These are phyloP conservation scores for Marasmius fiardii DNA, from an alignment of 1,284 basidiomycete species.

Conservation along the genomic window DNA sequence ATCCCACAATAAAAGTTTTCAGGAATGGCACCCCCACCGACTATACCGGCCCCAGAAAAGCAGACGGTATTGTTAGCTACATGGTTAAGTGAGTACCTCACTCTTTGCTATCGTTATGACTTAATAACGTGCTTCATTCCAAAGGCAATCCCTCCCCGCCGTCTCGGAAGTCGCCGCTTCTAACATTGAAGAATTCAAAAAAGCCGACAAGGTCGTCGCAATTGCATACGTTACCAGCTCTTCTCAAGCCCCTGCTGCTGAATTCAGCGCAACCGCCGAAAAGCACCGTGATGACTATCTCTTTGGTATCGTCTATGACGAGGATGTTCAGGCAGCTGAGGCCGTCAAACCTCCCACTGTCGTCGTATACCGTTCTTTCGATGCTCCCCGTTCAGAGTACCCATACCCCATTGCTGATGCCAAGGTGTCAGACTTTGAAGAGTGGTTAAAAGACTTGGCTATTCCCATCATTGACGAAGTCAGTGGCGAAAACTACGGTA, in stretches of 20 bases:
- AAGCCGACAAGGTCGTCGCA: conserved; percentile 88
- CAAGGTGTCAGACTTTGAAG: conserved; percentile 60
- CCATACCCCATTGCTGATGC: conserved; percentile 61
- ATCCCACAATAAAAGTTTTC: conserved; percentile 93
- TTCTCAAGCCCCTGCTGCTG: conserved; percentile 63
- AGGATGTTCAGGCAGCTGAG: conserved; percentile 64
- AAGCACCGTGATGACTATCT: conserved; percentile 90
- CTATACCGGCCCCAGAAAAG: conserved; percentile 89
- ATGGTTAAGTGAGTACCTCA: conserved; percentile 83
- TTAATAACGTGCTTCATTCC: conserved; percentile 13
- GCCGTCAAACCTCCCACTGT: conserved; percentile 80
- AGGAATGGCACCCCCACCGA: conserved; percentile 76
- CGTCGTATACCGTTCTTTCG: conserved; percentile 92
- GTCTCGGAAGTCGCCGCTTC: conserved; percentile 76
- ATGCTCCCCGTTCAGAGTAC: conserved; percentile 79
- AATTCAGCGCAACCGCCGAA: conserved; percentile 81
- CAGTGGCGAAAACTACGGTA: conserved; percentile 89
- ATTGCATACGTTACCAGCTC: conserved; percentile 79
- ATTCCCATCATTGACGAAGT: conserved; percentile 93
- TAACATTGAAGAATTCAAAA: conserved; percentile 85
- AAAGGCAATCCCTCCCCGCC: conserved; percentile 93
- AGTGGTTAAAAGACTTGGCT: conserved; percentile 83
- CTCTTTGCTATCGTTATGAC: not conserved
- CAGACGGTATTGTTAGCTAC: conserved; percentile 96
- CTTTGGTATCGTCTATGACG: conserved; percentile 84